Base-by-base conservation (phyloP, 1,284 basidiomycete species). In the Pisolithus thermaeus region DNA sequence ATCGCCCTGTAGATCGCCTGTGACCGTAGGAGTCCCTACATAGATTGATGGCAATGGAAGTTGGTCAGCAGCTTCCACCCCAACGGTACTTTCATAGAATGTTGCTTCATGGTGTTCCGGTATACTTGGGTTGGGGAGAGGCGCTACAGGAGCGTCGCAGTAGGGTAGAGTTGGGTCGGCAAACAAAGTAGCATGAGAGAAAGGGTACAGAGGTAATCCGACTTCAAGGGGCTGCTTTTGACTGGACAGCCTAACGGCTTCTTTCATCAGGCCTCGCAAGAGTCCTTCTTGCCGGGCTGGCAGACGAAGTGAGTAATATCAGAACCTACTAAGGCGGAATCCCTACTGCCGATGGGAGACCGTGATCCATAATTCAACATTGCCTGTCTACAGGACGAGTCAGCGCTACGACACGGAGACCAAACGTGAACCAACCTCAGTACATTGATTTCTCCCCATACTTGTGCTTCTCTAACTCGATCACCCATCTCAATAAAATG, bases 361-460 rank as follows among this genome's bases (percentile, higher is more conserved):
- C 80, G 78, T 47, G 75, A 70, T 12, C 88, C 88, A 60, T 88
- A 91, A 53, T 79, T 81, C 60, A 89, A 71, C 87, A 91, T 88
- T 1, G 88, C 88, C 60, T 83, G 84, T 54, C 88, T 87, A 52
- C 8, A 45, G 18, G 6, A 9, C 27, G 40, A 52, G 65, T 43
- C 62, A 60, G 43, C 2, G 44, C 23, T 3, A 39, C 25, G 38
- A 43, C 43, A 51, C 9, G 36, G 25, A 44, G 49, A 43, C 43
- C 14, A 47, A 27, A 41, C 16, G 37, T 30, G 20, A 42, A 58
- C 72, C 47, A 60, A 85, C 87, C 88, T 77, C 47, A 90, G 70
- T 3, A 87, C 76, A 58, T 91, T 90, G 61, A 91, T 90, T 66
- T 91, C 87, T 1, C 86, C 85, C 89, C 89, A 90, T 11, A 86